Evolutionary conservation across 1,284 basidiomycete species (phyloP).

Genomic region (Chiua sp.): DNA sequence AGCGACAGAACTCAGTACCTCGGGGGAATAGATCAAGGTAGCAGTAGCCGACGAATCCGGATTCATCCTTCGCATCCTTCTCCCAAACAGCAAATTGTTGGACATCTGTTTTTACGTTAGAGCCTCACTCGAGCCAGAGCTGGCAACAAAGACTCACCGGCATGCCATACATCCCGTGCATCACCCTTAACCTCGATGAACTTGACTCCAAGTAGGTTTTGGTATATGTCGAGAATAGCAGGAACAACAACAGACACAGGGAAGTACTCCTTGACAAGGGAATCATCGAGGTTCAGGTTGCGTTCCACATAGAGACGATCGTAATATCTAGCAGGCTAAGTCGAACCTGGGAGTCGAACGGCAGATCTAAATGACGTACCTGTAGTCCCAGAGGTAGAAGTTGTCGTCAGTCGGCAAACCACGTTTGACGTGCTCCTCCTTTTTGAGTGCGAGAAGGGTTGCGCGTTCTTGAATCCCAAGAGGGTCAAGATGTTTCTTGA

Average conservation of each 20-base stretch:
- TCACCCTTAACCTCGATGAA: constrained; percentile 68
- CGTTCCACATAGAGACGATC: constrained; percentile 72
- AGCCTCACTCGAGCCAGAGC: neutral
- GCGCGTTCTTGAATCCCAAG: constrained; percentile 70
- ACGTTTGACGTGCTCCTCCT: constrained; percentile 64
- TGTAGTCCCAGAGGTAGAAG: constrained; percentile 72
- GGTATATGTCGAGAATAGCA: constrained; percentile 79
- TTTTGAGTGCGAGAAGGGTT: constrained; percentile 70
- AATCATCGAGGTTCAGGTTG: constrained; percentile 69
- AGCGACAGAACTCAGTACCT: constrained; percentile 40
- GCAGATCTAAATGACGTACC: constrained; percentile 21
- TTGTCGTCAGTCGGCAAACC: constrained; percentile 68
- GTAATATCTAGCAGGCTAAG: constrained; percentile 54
- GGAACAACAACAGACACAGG: constrained; percentile 82
- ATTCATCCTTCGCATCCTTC: constrained; percentile 68
- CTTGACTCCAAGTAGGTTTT: constrained; percentile 72
- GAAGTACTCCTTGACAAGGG: constrained; percentile 84
- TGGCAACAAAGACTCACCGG: constrained; percentile 47
- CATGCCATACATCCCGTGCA: constrained; percentile 65
- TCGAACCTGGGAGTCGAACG: neutral
- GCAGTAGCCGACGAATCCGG: constrained; percentile 78
- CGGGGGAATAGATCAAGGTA: constrained; percentile 89
- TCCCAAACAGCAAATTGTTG: constrained; percentile 84
- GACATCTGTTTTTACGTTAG: constrained; percentile 55
- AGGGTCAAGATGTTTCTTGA: constrained; percentile 71